Percentiles rank a stretch among this genome's conserved stretches.
Evolutionary conservation across 805 yeast species (phyloP).

Genomic region (Yarrowia sp.): DNA sequence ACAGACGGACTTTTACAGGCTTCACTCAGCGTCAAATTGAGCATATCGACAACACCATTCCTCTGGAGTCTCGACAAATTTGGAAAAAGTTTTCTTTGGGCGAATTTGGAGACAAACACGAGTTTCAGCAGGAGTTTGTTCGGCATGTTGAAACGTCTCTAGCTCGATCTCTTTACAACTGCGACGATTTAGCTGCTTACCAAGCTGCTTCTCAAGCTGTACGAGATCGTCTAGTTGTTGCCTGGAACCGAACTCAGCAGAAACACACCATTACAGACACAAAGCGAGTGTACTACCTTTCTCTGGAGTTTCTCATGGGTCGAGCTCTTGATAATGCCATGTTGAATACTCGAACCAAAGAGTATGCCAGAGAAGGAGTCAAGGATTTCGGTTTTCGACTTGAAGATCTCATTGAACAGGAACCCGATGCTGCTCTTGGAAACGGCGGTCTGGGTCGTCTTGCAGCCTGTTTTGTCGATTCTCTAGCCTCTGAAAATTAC

Average conservation of each 20-base stretch:
- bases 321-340: constrained; percentile 92
- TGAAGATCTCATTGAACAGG: constrained; percentile 81
- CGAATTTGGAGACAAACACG: constrained; percentile 50
- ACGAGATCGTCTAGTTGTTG: constrained; percentile 73
- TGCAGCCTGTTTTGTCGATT: constrained; percentile 92
- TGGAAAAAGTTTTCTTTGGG: constrained; percentile 71
- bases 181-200: constrained; percentile 90
- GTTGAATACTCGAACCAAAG: constrained; percentile 72
- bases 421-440: constrained; percentile 93
- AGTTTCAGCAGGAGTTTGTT: constrained; percentile 67
- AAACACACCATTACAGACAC: constrained; percentile 78
- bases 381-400: constrained; percentile 79
- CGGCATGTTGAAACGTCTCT: constrained; percentile 86
- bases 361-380: constrained; percentile 53
- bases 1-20: constrained; percentile 74
- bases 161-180: constrained; percentile 89
- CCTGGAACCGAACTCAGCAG: constrained; percentile 94
- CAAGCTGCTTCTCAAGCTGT: constrained; percentile 80
- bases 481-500: constrained; percentile 78
- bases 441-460: constrained; percentile 94
- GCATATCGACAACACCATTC: constrained; percentile 77
- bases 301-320: constrained; percentile 90
- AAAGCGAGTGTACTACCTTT: constrained; percentile 81
- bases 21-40: constrained; percentile 87
- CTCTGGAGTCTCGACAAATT: constrained; percentile 67